Percentiles rank a stretch among this genome's conserved stretches.
These are phyloP conservation scores for Candida cerambycidarum DNA, from an alignment of 805 yeast genomes.

Conservation along the genomic window DNA sequence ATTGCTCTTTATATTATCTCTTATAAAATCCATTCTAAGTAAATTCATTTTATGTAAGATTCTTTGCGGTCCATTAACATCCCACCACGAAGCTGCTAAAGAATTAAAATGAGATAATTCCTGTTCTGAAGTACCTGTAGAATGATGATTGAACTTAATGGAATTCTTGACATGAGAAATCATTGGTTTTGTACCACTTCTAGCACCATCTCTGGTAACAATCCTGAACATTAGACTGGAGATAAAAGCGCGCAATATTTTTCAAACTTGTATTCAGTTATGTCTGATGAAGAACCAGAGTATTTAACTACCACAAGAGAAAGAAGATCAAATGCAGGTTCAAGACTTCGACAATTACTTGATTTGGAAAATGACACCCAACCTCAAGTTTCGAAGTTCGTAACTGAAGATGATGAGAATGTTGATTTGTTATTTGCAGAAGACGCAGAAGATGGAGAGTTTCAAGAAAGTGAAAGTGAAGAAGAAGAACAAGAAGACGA, in stretches of 20 bases:
- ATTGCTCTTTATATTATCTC: slow-evolving; percentile 51
- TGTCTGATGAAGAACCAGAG: slow-evolving; percentile 23
- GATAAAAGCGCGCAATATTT: slow-evolving; percentile 1
- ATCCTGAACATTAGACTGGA: not conserved
- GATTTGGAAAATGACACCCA: slow-evolving; percentile 51
- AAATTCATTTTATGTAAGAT: slow-evolving; percentile 94
- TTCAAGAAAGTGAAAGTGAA: slow-evolving; percentile 28
- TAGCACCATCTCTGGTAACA: not conserved
- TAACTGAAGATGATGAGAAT: slow-evolving; percentile 71
- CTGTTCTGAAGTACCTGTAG: slow-evolving; percentile 48
- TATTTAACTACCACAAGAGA: slow-evolving; percentile 68
- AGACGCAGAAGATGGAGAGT: slow-evolving; percentile 33
- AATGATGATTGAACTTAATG: not conserved
- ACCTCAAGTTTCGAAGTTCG: slow-evolving; percentile 20
- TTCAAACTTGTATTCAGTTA: not conserved
- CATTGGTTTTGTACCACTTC: not conserved
- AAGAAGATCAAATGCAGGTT: slow-evolving; percentile 88
- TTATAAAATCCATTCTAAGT: slow-evolving; percentile 83
- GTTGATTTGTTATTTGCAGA: slow-evolving; percentile 69
- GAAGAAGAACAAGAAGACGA: slow-evolving; percentile 19
- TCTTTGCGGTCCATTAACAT: slow-evolving; percentile 86
- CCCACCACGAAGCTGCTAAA: slow-evolving; percentile 98
- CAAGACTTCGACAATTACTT: slow-evolving; percentile 68
- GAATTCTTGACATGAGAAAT: not conserved
- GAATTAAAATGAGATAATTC: slow-evolving; percentile 82